Evolutionary conservation across 1,284 basidiomycete genomes (phyloP), one percentile per base, ranked within the genome.

Genomic region (Melampsora larici-populina): DNA sequence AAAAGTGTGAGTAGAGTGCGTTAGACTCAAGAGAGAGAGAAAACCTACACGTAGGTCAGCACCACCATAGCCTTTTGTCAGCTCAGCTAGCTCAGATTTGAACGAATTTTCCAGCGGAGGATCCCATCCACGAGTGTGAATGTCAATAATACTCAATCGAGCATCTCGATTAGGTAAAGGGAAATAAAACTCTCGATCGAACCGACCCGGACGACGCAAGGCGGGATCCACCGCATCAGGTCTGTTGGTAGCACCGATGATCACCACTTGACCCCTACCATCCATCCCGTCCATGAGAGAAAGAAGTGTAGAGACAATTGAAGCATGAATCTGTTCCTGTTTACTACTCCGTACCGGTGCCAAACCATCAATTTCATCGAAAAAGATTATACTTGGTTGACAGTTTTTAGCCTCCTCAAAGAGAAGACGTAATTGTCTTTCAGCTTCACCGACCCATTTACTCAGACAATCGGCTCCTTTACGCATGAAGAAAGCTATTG

Each of bases 211-310:
- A 48, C 97, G 87, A 58, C 97, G 88, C 64, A 99, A 85, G 0
- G 97, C 97, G 46, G 97, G 94, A 84, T 99, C 97, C 77, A 99
- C 91, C 15, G 94, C 92, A 84, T 99, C 97, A 0, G 96, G 96
- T 78, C 97, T 85, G 83, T 99, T 99, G 11, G 97, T 99, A 0
- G 97, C 97, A 40, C 97, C 96, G 81, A 98, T 97, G 63, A 99
- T 93, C n/a, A 98, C 89, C 31, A 99, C 95, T 84, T 97, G 94
- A 1, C 90, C 80, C 79, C 97, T 89, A 0, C 96, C 96, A 81
- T 99, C 97, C 97, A 99, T 99, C 66, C 97, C 97, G 83, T 99
- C 97, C 96, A 99, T 99, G 67, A 99, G 87, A 0, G 97, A 96
- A 1, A 99, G 87, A 17, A 99, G 87, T 0, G 97, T 99, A 66